A percentile compares a stretch with the other conserved stretches of the same genome.
phyloP scores from a whole-genome alignment of 192 early-diverging fungal species.

The Thoreauomyces humboldtii region DNA sequence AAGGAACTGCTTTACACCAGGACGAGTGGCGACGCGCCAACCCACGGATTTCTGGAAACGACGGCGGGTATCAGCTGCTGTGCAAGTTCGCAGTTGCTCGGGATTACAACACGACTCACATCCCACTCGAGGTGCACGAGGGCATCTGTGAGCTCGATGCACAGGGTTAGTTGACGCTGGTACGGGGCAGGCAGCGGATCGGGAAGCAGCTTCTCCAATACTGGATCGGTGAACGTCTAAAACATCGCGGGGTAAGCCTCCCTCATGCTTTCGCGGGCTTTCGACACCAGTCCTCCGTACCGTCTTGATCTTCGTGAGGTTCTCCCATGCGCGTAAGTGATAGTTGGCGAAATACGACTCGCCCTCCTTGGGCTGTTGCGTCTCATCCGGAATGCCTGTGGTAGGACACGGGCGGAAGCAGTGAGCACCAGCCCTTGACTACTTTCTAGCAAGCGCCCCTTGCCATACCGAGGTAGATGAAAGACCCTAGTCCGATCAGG shows the following conservation, averaged over 20 bases:
- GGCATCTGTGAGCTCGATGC: constrained; percentile 93
- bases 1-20: constrained; percentile 94
- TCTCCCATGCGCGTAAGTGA: constrained; percentile 35
- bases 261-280: no score
- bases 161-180: constrained; percentile 85
- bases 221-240: constrained; percentile 32
- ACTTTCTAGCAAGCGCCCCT: not conserved
- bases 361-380: constrained; percentile 18
- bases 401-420: not conserved
- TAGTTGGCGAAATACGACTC: constrained; percentile 33
- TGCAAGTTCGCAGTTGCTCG: not conserved
- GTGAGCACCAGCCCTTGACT: not conserved
- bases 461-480: constrained; percentile 36
- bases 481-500: constrained; percentile 7
- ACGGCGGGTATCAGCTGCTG: not conserved
- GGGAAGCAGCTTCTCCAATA: constrained; percentile 78
- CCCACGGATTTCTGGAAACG: constrained; percentile 80
- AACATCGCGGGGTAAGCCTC: no score
- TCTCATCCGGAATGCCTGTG: constrained; percentile 30
- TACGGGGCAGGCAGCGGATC: constrained; percentile 85
- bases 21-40: constrained; percentile 95
- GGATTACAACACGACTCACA: no score
- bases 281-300: no score
- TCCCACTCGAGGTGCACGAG: constrained; percentile 92
- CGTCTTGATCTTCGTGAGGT: constrained; percentile 18